Evolutionary conservation across 2,329 filamentous ascomycete species (phyloP), one percentile per base, ranked within the genome.

Genomic region (Hypoxylon rubiginosum): DNA sequence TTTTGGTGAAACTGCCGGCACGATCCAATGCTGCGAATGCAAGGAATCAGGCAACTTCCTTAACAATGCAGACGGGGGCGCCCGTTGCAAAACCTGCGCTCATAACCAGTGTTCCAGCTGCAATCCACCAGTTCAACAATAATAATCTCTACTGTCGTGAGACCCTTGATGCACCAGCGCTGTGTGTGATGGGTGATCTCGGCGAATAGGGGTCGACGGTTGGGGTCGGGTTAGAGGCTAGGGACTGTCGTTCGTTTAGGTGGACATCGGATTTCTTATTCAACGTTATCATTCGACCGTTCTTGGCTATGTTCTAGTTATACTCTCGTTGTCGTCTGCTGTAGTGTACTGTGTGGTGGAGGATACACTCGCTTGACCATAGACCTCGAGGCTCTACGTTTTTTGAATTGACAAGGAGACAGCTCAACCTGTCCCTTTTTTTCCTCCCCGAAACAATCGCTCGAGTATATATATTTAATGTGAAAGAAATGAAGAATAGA

Each of bases 21-120:
- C 30, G 10, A 65, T 68, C 10, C 41, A 0, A 2, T 75, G 73
- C 50, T 64, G 26, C 4, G 54, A 58, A 0, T 75, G 73, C n/a
- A 0, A 8, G 0, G 1, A 58, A 7, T 19, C 13, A 2, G 60
- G 51, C n/a, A 32, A 68, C 4, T 74, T 74, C 45, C 17, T 51
- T 10, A 62, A 71, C 26, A 36, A 5, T 8, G 45, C 2, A 11
- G 4, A 55, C 34, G 41, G 54, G 1, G 30, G 62, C 0, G 56
- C 65, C 4, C 5, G 19, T 6, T 74, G 72, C 55, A 50, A 51
- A 9, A 0, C n/a, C 0, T 74, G 72, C 41, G 24, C 4, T 3
- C 70, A 68, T 9, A 13, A 5, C 8, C 13, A n/a, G 24, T 66
- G 66, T 15, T 1, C 3, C 2, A 3, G 15, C 2, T 64, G 62